Conservation (phyloP, 352 stramenopile species). For the Pythium sukuiense region DNA sequence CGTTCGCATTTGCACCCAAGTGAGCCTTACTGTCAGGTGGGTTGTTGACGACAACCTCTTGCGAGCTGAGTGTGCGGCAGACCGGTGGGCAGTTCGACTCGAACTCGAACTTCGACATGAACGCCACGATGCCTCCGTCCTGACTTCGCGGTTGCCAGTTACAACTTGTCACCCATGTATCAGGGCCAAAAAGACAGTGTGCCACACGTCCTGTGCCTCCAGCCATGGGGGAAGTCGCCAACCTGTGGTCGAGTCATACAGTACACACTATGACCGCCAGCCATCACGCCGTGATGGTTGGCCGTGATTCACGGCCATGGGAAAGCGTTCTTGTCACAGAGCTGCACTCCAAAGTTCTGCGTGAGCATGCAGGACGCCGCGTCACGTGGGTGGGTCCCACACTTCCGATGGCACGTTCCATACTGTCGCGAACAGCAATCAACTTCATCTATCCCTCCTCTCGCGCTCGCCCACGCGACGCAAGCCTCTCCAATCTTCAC, state of each 20-base stretch:
- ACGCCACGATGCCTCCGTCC: too few species aligned
- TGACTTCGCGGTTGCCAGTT: too few species aligned
- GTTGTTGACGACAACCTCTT: not conserved
- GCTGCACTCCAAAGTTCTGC: not conserved
- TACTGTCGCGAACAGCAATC: slow-evolving; percentile 2
- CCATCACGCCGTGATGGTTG: too few species aligned
- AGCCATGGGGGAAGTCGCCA: not conserved
- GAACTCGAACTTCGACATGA: too few species aligned
- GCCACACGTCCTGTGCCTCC: not conserved
- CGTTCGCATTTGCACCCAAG: not conserved
- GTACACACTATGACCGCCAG: not conserved
- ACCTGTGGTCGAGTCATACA: too few species aligned
- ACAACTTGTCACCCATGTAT: not conserved
- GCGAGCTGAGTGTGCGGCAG: not conserved
- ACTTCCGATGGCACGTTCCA: not conserved
- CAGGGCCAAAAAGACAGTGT: not conserved
- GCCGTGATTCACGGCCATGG: not conserved
- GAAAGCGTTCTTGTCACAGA: slow-evolving; percentile 1
- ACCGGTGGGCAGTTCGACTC: not conserved
- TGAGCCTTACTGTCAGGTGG: not conserved
- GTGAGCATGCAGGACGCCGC: not conserved
- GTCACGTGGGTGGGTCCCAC: not conserved
- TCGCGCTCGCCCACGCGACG: not conserved
- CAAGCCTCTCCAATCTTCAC: not conserved
- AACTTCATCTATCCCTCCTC: not conserved